Conservation (phyloP, 345 rosid species). For the Cardiospermum halicacabum region DNA sequence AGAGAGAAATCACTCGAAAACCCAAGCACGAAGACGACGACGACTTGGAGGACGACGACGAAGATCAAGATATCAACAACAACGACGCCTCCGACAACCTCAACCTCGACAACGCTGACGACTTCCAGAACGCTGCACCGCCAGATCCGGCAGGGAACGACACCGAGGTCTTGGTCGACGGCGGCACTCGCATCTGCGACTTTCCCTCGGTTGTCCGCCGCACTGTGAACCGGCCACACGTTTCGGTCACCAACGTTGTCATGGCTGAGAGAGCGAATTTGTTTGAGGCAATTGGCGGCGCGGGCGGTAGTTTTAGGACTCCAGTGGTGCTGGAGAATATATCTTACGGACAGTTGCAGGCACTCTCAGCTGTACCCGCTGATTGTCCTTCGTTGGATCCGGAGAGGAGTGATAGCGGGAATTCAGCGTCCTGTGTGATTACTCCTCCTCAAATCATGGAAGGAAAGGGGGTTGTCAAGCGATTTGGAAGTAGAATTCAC, state of each 20-base stretch:
- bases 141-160: constrained; percentile 49
- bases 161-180: constrained; percentile 48
- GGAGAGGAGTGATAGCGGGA: constrained; percentile 49
- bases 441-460: constrained; percentile 77
- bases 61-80: constrained; percentile 37
- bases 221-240: constrained; percentile 67
- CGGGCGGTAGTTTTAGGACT: constrained; percentile 29
- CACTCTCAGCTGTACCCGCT: constrained; percentile 61
- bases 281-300: constrained; percentile 42
- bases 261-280: constrained; percentile 59
- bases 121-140: constrained; percentile 24
- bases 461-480: constrained; percentile 80
- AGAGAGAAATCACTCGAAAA: constrained; percentile 58
- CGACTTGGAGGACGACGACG: constrained; percentile 40
- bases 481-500: constrained; percentile 64
- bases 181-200: constrained; percentile 61
- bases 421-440: constrained; percentile 46
- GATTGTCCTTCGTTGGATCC: constrained; percentile 45
- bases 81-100: constrained; percentile 39
- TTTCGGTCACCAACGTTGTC: constrained; percentile 54
- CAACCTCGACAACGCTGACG: constrained; percentile 34
- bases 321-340: constrained; percentile 48
- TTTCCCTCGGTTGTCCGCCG: constrained; percentile 65
- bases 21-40: constrained; percentile 50
- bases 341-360: constrained; percentile 76